Evolutionary conservation across 1,284 basidiomycete genomes (phyloP).

Genomic region (Volvariella surrecta): DNA sequence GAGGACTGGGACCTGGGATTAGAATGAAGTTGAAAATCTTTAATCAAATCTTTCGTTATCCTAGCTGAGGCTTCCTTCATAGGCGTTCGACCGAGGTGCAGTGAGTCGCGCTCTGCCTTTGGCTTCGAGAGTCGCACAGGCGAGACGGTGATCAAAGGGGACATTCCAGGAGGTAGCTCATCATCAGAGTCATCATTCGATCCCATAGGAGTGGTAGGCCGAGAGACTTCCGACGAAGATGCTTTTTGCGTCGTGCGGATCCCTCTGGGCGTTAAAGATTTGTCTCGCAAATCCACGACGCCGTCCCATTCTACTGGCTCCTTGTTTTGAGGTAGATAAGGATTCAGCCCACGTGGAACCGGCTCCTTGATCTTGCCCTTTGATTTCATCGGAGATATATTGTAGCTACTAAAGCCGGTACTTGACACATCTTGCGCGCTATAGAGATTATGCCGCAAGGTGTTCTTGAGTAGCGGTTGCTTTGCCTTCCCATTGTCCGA

Average conservation of each 20-base stretch:
- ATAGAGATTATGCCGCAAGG: slow-evolving; percentile 41
- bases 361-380: slow-evolving; percentile 47
- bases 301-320: slow-evolving; percentile 60
- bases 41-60: slow-evolving; percentile 54
- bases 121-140: slow-evolving; percentile 67
- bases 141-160: slow-evolving; percentile 79
- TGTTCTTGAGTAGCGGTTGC: slow-evolving; percentile 36
- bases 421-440: slow-evolving; percentile 22
- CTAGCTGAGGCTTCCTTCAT: slow-evolving; percentile 57
- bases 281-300: slow-evolving; percentile 64
- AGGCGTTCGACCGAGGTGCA: slow-evolving; percentile 54
- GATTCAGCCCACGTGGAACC: slow-evolving; percentile 46
- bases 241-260: too few relatives aligned
- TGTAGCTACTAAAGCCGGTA: slow-evolving; percentile 16
- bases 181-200: slow-evolving; percentile 54
- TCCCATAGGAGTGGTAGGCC: slow-evolving; percentile 21
- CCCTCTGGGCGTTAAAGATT: slow-evolving; percentile 33
- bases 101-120: slow-evolving; percentile 37
- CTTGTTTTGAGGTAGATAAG: slow-evolving; percentile 47
- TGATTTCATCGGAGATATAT: slow-evolving; percentile 29
- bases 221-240: too few relatives aligned
- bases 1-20: background rate
- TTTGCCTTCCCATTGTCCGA: slow-evolving; percentile 40
- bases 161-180: slow-evolving; percentile 61
- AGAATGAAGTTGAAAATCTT: slow-evolving; percentile 19